A percentile compares a stretch with the other conserved stretches of the same genome.
phyloP scores from a whole-genome alignment of 2,329 filamentous ascomycete genomes.

The Colletotrichum sp. region DNA sequence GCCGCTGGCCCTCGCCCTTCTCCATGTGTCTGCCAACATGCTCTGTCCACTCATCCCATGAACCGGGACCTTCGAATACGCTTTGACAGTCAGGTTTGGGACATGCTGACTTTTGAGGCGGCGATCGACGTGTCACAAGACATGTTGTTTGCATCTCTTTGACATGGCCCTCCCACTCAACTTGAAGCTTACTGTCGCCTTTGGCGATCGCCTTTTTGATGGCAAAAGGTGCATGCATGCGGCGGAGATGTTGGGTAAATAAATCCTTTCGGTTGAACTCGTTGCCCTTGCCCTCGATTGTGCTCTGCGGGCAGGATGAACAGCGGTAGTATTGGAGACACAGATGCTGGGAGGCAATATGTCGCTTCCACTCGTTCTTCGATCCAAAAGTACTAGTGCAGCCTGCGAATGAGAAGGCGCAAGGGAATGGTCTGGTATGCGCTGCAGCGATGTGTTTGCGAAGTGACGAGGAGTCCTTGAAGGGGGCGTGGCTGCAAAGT shows the following conservation, averaged over 20 bases:
- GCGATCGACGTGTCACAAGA: conserved; percentile 69
- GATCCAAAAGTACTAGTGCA: conserved; percentile 85
- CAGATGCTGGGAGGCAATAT: conserved; percentile 90
- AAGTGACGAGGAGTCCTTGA: conserved; percentile 70
- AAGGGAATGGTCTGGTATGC: conserved; percentile 79
- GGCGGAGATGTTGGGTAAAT: conserved; percentile 90
- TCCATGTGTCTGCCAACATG: conserved; percentile 93
- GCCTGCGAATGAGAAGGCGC: conserved; percentile 83
- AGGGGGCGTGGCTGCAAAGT: conserved; percentile 67
- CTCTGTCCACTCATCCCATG: conserved; percentile 92
- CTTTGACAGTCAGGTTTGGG: conserved; percentile 73
- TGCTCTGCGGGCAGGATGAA: conserved; percentile 62
- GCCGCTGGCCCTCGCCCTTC: conserved; percentile 63
- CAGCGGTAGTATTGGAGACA: conserved; percentile 70
- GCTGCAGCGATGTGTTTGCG: conserved; percentile 72
- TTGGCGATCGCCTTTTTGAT: conserved; percentile 64
- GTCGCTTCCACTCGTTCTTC: conserved; percentile 98
- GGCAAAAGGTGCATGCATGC: conserved; percentile 84
- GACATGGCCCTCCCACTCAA: conserved; percentile 69
- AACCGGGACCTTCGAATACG: conserved; percentile 72
- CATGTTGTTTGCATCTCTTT: conserved; percentile 78
- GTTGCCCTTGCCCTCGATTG: conserved; percentile 62
- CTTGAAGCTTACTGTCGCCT: conserved; percentile 62
- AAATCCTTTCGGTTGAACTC: conserved; percentile 95
- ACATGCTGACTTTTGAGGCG: conserved; percentile 76